Evolutionary conservation across 2,329 filamentous ascomycete species (phyloP).

Genomic region (Zarea fungicola): DNA sequence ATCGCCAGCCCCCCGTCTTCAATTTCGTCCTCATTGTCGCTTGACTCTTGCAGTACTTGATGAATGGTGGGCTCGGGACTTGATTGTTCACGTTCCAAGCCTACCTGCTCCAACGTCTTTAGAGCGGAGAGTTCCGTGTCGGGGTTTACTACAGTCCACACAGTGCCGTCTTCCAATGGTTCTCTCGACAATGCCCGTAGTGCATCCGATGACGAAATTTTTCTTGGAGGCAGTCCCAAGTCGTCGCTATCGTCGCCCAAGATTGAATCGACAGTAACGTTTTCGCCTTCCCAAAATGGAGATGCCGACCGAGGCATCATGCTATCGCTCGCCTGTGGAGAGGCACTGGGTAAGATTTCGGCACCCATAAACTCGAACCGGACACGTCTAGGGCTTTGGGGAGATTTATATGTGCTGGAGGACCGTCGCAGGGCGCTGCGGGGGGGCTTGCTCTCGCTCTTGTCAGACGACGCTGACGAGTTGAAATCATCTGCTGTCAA

Average conservation of each 20-base stretch:
- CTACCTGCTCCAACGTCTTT: conserved; percentile 11
- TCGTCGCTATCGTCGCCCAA: conserved; percentile 33
- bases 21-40: conserved; percentile 21
- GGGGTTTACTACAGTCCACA: conserved; percentile 46
- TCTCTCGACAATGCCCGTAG: conserved; percentile 46
- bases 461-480: conserved; percentile 48
- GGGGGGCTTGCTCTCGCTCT: conserved; percentile 43
- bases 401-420: conserved; percentile 45
- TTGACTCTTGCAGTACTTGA: conserved; percentile 15
- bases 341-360: conserved; percentile 56
- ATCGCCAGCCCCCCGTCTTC: conserved; percentile 22
- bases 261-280: conserved; percentile 25
- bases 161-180: conserved; percentile 43
- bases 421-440: conserved; percentile 55
- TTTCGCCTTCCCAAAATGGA: conserved; percentile 22
- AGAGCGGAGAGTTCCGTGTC: conserved; percentile 23
- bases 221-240: conserved; percentile 39
- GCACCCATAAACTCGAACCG: conserved; percentile 57
- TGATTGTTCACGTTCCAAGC: conserved; percentile 15
- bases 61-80: background rate
- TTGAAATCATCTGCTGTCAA: conserved; percentile 25
- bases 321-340: conserved; percentile 39
- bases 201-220: conserved; percentile 52
- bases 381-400: conserved; percentile 53
- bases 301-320: conserved; percentile 24